Base-by-base conservation (phyloP, 805 yeast genomes). In the Wickerhamiella cacticola region DNA sequence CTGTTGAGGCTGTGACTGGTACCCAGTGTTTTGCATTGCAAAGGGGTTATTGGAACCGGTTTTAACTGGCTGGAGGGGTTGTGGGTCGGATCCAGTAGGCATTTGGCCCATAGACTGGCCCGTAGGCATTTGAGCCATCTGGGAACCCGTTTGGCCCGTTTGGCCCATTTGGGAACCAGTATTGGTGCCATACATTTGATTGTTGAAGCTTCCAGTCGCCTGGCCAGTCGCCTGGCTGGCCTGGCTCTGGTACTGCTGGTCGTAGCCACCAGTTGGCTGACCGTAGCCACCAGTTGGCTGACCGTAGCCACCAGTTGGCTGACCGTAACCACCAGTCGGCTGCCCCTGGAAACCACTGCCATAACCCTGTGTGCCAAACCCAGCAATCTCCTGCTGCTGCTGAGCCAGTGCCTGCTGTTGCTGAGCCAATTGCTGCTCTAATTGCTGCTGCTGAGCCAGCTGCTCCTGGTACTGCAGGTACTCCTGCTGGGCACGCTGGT, bases 1-100 rank as follows among this genome's bases (percentile, higher is more conserved):
- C 22, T 24, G 43, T 21, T 28, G 36, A 9, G 25, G 45, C 35
- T 28, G 35, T 43, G 23, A 57, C 61, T 2, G 59, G 31, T 51
- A n/a, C 18, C 55, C 56, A 1, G 55, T 50, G 6, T 52, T 26
- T 13, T 46, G 44, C 39, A 31, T 31, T 1, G 89, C 84, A 62
- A 83, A 83, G 46, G 94, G 94, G 63, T 82, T 83, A 63, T 82
- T 82, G 18, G 83, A 70, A 3, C 87, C 87, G 0, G 88, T 79
- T 53, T 74, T 71, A 54, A 78, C 65, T 3, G 85, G 85, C 56
- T 67, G 68, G 49, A 73, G 64, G 21, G 56, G 61, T 51, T 31
- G 38, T 1, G 46, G 46, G 23, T 25, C 21, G 5, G 21, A 9
- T 10, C 19, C n/a, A 15, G 5, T 15, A 4, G 18, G 19, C 12